Evolutionary conservation across 768 basidiomycete genomes (phyloP), one percentile per base, ranked within the genome.

Genomic region (Termitomyces heimii): DNA sequence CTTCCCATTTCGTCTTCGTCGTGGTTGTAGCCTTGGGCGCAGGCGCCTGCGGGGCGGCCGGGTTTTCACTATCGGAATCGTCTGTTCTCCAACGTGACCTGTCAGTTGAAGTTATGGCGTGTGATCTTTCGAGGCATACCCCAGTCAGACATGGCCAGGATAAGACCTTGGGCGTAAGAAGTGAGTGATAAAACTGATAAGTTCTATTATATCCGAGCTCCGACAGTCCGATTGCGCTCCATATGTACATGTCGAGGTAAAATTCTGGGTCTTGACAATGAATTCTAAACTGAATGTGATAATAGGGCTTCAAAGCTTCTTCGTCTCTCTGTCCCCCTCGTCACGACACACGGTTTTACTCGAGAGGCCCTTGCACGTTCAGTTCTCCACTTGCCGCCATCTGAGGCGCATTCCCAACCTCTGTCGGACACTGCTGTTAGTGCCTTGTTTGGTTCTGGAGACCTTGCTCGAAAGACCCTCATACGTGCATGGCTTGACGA

Each of bases 401-500:
- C 77, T 1, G 66, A 72, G 58, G 75, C 72, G 0, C 85, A 84
- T 63, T 24, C 76, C 1, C 72, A 78, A 55, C 88, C 88, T 7
- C 81, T 93, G 22, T 79, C 85, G 0, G 89, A 92, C 56, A 71
- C 76, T 0, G 85, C 89, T 0, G 80, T 93, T 22, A 81, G 85
- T 2, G 79, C 86, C 6, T 73, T 93, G 6, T 94, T 92, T 70
- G 91, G 91, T 8, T 62, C 66, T 14, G 91, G 86, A 24, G 82
- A 88, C 55, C 69, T 81, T 31, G 88, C 91, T 1, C 75, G 85
- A 14, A 76, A 77, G 54, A 80, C 79, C 4, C 75, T 94, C 29
- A 77, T 92, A 43, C 69, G 75, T n/a, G 86, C 85, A 0, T 94
- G 91, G 90, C 65, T 93, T 35, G 80, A 85, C 20, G 82, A 85